A percentile compares a stretch with the other conserved stretches of the same genome.
Evolutionary conservation across 2,329 filamentous ascomycete species (phyloP).

Genomic region (Aschersonia sp.): DNA sequence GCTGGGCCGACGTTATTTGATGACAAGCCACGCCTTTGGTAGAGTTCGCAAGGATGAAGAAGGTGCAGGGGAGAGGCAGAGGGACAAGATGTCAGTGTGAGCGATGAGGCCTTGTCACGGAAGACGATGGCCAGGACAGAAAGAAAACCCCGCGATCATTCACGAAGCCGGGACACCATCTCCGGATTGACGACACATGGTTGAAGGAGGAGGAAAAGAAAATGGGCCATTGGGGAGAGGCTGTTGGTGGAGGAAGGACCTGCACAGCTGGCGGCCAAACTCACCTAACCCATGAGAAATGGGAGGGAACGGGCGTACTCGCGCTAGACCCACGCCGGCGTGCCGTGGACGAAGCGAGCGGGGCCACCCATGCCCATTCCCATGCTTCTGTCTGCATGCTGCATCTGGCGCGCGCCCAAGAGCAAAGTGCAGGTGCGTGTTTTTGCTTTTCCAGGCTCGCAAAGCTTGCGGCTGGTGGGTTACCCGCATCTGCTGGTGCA

Average conservation of each 20-base stretch:
- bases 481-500: neutral
- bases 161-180: slow-evolving; percentile 16
- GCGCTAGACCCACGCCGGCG: slow-evolving; percentile 14
- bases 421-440: neutral
- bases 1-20: neutral
- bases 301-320: slow-evolving; percentile 20
- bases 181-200: slow-evolving; percentile 16
- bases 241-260: slow-evolving; percentile 24
- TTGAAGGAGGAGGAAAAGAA: slow-evolving; percentile 17
- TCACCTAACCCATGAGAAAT: slow-evolving; percentile 27
- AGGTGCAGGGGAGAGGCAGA: neutral
- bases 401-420: slow-evolving; percentile 2
- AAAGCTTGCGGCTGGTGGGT: neutral
- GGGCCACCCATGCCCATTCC: slow-evolving; percentile 10
- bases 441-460: neutral
- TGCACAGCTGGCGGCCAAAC: slow-evolving; percentile 23
- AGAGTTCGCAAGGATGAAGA: too few relatives aligned
- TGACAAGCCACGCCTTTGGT: too few relatives aligned
- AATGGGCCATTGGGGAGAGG: slow-evolving; percentile 23
- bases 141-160: slow-evolving; percentile 4
- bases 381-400: slow-evolving; percentile 4
- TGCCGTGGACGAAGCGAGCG: slow-evolving; percentile 9
- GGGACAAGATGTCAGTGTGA: neutral
- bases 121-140: slow-evolving; percentile 1
- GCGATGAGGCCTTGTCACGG: neutral